Evolutionary conservation across 352 stramenopile species (phyloP), one percentile per base, ranked within the genome.

Genomic region (Lagenidium sp.): DNA sequence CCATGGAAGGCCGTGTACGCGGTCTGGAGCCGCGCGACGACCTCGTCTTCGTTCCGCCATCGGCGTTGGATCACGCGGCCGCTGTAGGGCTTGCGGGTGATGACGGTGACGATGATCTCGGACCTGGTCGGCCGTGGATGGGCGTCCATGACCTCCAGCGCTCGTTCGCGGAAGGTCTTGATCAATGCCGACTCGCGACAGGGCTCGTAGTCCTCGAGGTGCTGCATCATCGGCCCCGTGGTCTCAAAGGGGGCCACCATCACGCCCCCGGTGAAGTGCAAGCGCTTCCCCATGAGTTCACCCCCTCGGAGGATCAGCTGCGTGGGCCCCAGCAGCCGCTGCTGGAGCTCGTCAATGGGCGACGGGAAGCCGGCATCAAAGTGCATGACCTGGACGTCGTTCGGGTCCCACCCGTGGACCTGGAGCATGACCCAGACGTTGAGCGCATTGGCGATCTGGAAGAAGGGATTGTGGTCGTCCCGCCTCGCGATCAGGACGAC

Each of bases 211-310:
- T 84, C 50, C 39, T 87, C 45, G 28, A 87, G 40, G 38, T 87
- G 74, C 50, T 76, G 57, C 61, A 84, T 82, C 58, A 84, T 69
- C 0, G 68, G 67, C 0, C 74, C 71, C 2, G 47, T 62, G 2
- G 54, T 36, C n/a, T 87, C 74, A 18, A 57, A 84, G 13, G 71
- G 66, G 3, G 67, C 51, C 5, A 84, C 31, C 31, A 87, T 11
- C 2, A 76, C 71, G 15, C 63, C 51, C 16, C 52, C 44, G 7
- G 20, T 12, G 10, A 73, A 57, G 32, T 54, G 54, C 0, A 76
- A 42, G 30, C 57, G 47, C 16, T 69, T 34, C 13, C 23, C 53
- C 13, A 53, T 35, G n/a, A 65, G 31, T 15, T 66, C 49, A 18
- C 53, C 36, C 12, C 32, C 23, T 19, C 39, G 44, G 15, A 62